phyloP scores from a whole-genome alignment of 1,139 yeast genomes.

The Candida neerlandica region DNA sequence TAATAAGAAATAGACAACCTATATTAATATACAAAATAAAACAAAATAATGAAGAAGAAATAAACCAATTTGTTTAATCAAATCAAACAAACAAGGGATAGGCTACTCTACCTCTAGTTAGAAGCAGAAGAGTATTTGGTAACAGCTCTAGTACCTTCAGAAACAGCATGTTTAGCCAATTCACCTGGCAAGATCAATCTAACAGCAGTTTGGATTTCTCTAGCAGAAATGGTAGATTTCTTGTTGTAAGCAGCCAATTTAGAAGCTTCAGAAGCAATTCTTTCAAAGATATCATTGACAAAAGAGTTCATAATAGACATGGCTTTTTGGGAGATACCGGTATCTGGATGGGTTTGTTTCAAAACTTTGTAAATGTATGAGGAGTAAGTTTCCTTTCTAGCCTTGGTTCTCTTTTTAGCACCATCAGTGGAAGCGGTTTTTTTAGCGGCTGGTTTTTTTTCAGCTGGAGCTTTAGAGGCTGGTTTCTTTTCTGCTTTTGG shows the following conservation, averaged over 20 bases:
- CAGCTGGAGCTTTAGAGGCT: conserved; percentile 98
- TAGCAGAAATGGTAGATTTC: conserved; percentile 97
- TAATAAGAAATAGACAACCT: conserved; percentile 5
- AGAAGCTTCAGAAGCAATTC: conserved; percentile 97
- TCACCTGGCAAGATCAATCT: conserved; percentile 99
- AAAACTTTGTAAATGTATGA: conserved; percentile 98
- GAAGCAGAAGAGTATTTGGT: conserved; percentile 96
- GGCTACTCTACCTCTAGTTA: conserved; percentile 33
- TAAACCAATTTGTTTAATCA: conserved; percentile 5
- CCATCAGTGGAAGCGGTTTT: conserved; percentile 83
- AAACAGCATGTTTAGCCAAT: conserved; percentile 98
- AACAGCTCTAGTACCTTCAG: conserved; percentile 99
- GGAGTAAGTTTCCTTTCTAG: conserved; percentile 98
- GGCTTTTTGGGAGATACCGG: conserved; percentile 99
- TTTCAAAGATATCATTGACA: conserved; percentile 93
- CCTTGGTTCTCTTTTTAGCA: conserved; percentile 92
- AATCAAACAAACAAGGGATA: no score
- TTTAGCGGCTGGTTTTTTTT: conserved; percentile 95
- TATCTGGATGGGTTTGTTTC: conserved; percentile 99
- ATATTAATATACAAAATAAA: conserved; percentile 12
- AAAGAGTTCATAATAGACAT: conserved; percentile 99
- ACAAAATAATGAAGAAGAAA: conserved; percentile 7
- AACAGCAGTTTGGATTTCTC: conserved; percentile 99
- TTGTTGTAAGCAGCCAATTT: conserved; percentile 99
- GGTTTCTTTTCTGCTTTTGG: conserved; percentile 98